Percentiles rank a stretch among this genome's conserved stretches.
Evolutionary conservation across 257 asterid genomes (phyloP).

Genomic region (Dorcoceras hygrometricum): DNA sequence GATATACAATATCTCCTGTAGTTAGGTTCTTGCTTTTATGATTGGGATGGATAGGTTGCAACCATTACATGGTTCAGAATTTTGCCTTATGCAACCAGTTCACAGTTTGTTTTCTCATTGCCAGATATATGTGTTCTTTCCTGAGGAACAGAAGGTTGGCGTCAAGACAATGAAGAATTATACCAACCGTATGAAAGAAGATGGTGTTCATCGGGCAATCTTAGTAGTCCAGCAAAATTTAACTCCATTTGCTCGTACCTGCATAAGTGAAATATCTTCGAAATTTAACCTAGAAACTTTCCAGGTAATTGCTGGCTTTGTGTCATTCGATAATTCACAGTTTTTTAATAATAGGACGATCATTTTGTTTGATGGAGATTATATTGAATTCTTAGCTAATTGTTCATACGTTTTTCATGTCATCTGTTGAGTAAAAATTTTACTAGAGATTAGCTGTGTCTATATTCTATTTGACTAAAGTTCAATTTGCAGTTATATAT

Average conservation of each 20-base stretch:
- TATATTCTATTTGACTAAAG: not conserved
- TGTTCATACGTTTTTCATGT: not conserved
- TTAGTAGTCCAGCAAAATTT: slow-evolving; percentile 75
- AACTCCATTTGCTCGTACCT: slow-evolving; percentile 63
- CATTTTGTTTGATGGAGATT: slow-evolving; percentile 8
- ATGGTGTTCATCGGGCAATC: slow-evolving; percentile 61
- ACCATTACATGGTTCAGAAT: not conserved
- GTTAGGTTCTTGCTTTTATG: too few species aligned
- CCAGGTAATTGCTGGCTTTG: slow-evolving; percentile 47
- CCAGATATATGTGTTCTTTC: slow-evolving; percentile 85
- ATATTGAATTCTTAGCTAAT: not conserved
- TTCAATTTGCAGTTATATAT: not conserved
- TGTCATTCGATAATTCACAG: not conserved
- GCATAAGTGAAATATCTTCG: slow-evolving; percentile 66
- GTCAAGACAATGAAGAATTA: slow-evolving; percentile 70
- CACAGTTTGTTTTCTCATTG: slow-evolving; percentile 7
- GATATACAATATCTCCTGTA: too few species aligned
- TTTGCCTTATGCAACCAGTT: not conserved
- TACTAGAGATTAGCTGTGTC: too few species aligned
- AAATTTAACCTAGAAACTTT: slow-evolving; percentile 83
- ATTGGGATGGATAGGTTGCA: too few species aligned
- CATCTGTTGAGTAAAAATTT: not conserved
- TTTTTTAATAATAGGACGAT: not conserved
- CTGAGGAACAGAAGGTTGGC: slow-evolving; percentile 75
- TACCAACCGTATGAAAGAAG: slow-evolving; percentile 66